Base-by-base conservation (phyloP, 1,284 basidiomycete species). In the Singerocomus rubriflavus region DNA sequence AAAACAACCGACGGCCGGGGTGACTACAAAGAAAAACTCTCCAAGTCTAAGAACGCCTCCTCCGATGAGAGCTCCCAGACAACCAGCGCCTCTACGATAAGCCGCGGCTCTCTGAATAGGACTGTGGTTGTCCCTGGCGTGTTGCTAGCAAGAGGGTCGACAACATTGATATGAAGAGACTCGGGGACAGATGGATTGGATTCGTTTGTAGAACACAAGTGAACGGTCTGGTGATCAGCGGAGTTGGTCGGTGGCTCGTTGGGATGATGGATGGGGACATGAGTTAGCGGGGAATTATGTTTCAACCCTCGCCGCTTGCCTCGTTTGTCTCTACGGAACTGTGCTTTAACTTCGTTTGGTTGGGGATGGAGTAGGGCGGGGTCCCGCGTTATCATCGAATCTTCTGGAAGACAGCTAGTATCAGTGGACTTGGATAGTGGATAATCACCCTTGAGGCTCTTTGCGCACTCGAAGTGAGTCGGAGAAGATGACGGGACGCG, bases 11-110 rank as follows among this genome's bases (percentile, higher is more conserved):
- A 21, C 21, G 4, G 13, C 21, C 5, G n/a, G 2, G 3, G 11
- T 67, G 27, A 77, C 33, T 71, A 70, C 50, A 83, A 58, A 30
- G 76, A 74, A 57, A 89, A 85, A 6, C 81, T 81, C 9, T 77
- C 80, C 61, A 90, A 88, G 64, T 89, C 85, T 51, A 89, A 64
- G 64, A 83, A 89, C 9, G 75, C 82, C 61, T 89, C 88, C 50
- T 85, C 83, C 4, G 85, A 60, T 10, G 82, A 82, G 69, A 88
- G 72, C 65, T 90, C 87, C 44, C 85, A 74, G 13, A 89, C 82
- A 3, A 91, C 84, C 29, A 91, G 74, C 2, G 79, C 88, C 63
- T 91, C 88, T n/a, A 90, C 85, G 42, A 91, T 89, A 8, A 86
- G 69, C 9, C 84, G 73, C 12, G 77, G 72, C 46, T 74, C 72